A percentile compares a stretch with the other conserved stretches of the same genome.
These are phyloP conservation scores for Diplodia scrobiculata DNA, from an alignment of 2,329 filamentous ascomycete species.

Conservation along the genomic window DNA sequence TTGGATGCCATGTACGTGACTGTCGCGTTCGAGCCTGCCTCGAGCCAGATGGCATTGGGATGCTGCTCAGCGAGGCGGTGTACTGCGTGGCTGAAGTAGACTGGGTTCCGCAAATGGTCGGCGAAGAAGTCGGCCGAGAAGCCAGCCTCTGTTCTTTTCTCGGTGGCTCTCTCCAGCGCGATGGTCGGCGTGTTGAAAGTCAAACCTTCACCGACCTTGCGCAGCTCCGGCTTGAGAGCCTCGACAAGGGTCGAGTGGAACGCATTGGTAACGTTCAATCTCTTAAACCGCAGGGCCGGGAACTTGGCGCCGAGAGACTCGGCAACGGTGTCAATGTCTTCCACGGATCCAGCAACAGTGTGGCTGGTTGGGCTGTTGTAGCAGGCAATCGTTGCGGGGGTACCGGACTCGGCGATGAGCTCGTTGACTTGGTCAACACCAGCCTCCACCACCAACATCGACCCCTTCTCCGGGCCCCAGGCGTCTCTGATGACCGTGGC, in stretches of 20 bases:
- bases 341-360: conserved; percentile 30
- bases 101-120: conserved; percentile 29
- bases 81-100: conserved; percentile 33
- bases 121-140: not conserved
- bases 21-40: conserved; percentile 38
- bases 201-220: no score
- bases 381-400: conserved; percentile 29
- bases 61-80: conserved; percentile 30
- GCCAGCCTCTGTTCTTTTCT: no score
- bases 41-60: conserved; percentile 38
- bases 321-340: conserved; percentile 10
- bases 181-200: not conserved
- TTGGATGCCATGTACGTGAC: conserved; percentile 28
- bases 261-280: no score
- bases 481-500: conserved; percentile 25
- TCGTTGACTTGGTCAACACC: not conserved
- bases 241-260: no score
- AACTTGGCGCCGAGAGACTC: no score
- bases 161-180: not conserved
- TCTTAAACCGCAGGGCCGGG: no score
- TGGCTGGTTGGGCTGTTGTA: conserved; percentile 32
- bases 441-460: conserved; percentile 34
- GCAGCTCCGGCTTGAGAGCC: no score
- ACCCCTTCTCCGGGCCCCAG: conserved; percentile 36
- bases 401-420: no score